phyloP scores from a whole-genome alignment of 768 basidiomycete species.

The Lactarius evosmus region DNA sequence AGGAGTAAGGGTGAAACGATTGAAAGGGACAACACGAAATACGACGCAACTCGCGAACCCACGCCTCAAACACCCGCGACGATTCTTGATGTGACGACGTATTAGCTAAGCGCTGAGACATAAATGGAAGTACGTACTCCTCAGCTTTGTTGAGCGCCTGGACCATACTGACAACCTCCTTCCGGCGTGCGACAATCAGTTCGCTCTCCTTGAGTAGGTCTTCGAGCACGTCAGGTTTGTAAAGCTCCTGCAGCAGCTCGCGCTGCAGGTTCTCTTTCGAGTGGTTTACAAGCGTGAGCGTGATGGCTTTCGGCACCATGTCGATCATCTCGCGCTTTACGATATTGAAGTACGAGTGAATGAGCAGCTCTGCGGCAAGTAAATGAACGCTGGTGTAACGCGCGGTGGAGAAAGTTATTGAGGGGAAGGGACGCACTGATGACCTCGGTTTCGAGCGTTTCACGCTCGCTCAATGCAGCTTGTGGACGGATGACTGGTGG shows the following conservation, averaged over 20 bases:
- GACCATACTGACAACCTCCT: constrained; percentile 93
- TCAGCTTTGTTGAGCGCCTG: constrained; percentile 95
- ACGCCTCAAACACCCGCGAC: constrained; percentile 53
- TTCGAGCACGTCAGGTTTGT: constrained; percentile 94
- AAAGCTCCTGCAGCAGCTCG: constrained; percentile 91
- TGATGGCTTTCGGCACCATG: constrained; percentile 97
- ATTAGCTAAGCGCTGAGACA: constrained; percentile 23
- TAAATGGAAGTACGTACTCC: constrained; percentile 55
- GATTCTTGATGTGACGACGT: constrained; percentile 42
- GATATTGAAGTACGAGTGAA: constrained; percentile 96
- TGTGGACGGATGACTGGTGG: constrained; percentile 88
- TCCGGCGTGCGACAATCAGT: constrained; percentile 81
- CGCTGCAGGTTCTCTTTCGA: constrained; percentile 94
- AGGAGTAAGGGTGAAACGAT: constrained; percentile 10
- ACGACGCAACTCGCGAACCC: neutral
- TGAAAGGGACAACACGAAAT: constrained; percentile 6
- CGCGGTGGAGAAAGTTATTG: neutral
- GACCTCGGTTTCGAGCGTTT: constrained; percentile 98
- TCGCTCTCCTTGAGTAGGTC: constrained; percentile 95
- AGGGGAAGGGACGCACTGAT: constrained; percentile 74
- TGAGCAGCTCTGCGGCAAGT: constrained; percentile 71
- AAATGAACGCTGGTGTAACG: neutral
- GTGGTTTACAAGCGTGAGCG: constrained; percentile 84
- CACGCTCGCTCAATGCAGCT: constrained; percentile 85
- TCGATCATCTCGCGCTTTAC: constrained; percentile 99